Percentiles rank a stretch among this genome's conserved stretches.
phyloP scores from a whole-genome alignment of 352 stramenopile species.

The Phytophthora sansomeana region DNA sequence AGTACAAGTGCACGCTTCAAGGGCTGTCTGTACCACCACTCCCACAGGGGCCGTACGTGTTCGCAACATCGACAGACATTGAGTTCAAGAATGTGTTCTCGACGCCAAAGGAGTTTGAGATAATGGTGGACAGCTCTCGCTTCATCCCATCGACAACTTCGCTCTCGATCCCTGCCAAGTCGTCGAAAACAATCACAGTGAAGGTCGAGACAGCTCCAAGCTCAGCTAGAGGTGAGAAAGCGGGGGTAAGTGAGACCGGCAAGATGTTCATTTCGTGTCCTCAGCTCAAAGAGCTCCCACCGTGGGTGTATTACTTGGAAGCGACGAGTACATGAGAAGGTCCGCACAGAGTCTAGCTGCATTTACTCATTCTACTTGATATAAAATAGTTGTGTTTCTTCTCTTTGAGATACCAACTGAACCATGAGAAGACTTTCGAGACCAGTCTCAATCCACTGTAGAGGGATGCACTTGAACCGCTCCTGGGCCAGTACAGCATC shows the following conservation, averaged over 20 bases:
- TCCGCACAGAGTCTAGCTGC: not conserved
- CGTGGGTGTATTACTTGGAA: conserved; percentile 92
- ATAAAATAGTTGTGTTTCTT: conserved; percentile 52
- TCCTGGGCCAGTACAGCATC: conserved; percentile 57
- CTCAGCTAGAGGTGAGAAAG: conserved; percentile 22
- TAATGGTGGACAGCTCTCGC: conserved; percentile 77
- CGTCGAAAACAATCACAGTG: conserved; percentile 63
- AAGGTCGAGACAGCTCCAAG: conserved; percentile 49
- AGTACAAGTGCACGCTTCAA: conserved; percentile 88
- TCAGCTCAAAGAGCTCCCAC: conserved; percentile 68
- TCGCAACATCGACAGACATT: conserved; percentile 70
- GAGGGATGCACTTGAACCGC: conserved; percentile 54
- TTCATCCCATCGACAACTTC: conserved; percentile 71
- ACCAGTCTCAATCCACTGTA: conserved; percentile 60
- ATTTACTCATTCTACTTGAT: conserved; percentile 18
- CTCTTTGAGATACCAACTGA: conserved; percentile 37
- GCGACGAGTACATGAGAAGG: conserved; percentile 10
- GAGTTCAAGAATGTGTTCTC: conserved; percentile 94
- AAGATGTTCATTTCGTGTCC: conserved; percentile 89
- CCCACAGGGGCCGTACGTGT: conserved; percentile 87
- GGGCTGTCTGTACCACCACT: conserved; percentile 78
- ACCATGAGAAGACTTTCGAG: conserved; percentile 42
- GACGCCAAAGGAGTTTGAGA: conserved; percentile 72
- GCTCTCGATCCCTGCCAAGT: conserved; percentile 78
- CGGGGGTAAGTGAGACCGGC: conserved; percentile 42